Conservation (phyloP, 1,284 basidiomycete species). For the Microbotryum intermedium region DNA sequence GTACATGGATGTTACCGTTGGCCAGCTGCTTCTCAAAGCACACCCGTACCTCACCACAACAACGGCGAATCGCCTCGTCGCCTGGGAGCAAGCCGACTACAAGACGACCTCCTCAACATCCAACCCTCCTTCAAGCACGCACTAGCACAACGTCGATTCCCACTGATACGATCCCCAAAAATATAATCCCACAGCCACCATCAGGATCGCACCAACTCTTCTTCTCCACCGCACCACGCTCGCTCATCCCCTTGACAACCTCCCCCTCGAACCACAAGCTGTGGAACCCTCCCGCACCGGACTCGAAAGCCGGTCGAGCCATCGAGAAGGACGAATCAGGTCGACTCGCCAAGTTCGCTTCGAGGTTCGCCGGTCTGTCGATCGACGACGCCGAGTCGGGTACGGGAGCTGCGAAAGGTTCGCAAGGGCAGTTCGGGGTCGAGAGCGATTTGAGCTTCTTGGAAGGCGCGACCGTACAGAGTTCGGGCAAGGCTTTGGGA, state of each 20-base stretch:
- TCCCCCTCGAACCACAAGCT: constrained; percentile 26
- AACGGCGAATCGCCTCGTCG: no score
- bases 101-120: no score
- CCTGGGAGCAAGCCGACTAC: no score
- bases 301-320: constrained; percentile 8
- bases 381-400: neutral
- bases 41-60: no score
- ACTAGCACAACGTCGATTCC: no score
- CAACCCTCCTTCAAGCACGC: no score
- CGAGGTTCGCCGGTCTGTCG: constrained; percentile 5
- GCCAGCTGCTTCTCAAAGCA: no score
- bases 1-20: no score
- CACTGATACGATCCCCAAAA: no score
- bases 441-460: constrained; percentile 23
- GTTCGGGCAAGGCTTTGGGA: constrained; percentile 11
- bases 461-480: constrained; percentile 19
- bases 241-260: constrained; percentile 23
- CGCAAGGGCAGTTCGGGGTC: constrained; percentile 7
- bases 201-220: constrained; percentile 19
- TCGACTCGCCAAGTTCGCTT: constrained; percentile 17
- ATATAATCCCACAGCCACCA: neutral
- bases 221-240: constrained; percentile 21
- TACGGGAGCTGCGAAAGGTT: neutral
- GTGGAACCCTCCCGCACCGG: constrained; percentile 28
- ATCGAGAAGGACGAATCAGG: constrained; percentile 27